Evolutionary conservation across 345 rosid species (phyloP).

Genomic region (Dipteronia dyeriana): DNA sequence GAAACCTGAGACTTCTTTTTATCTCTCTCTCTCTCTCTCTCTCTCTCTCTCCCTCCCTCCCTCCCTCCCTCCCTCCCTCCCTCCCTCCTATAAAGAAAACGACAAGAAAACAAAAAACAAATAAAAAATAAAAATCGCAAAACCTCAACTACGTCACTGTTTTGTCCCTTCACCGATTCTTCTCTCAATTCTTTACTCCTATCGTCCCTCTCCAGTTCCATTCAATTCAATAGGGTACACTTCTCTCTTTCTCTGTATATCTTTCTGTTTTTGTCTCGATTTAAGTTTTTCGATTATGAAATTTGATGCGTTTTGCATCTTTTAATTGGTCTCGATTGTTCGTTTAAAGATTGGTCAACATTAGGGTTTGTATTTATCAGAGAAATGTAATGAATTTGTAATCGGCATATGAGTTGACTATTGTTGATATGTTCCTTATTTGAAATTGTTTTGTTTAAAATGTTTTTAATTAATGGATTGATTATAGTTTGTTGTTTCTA

Average conservation of each 20-base stretch:
- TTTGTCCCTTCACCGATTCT: not conserved
- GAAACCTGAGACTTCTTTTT: conserved; percentile 1
- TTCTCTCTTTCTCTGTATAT: not conserved
- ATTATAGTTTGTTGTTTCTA: not conserved
- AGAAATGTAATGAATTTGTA: not conserved
- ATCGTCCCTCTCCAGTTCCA: not conserved
- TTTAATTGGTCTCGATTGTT: not conserved
- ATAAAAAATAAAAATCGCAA: not conserved
- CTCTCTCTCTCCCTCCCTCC: not conserved
- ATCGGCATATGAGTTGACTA: not conserved
- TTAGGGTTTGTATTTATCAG: conserved; percentile 16
- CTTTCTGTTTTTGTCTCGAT: too few relatives aligned
- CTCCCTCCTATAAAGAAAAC: not conserved
- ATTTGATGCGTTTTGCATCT: too few relatives aligned
- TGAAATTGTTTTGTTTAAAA: not conserved
- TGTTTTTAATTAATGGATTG: not conserved
- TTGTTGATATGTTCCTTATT: not conserved
- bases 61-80: too few relatives aligned
- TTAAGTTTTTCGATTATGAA: not conserved
- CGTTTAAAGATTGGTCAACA: conserved; percentile 17
- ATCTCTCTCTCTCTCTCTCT: not conserved
- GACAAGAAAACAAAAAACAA: not conserved
- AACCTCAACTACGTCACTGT: conserved; percentile 8
- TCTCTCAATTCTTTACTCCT: not conserved
- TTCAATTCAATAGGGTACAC: not conserved